phyloP scores from a whole-genome alignment of 2,329 filamentous ascomycete genomes.

The Talaromyces atroroseus region DNA sequence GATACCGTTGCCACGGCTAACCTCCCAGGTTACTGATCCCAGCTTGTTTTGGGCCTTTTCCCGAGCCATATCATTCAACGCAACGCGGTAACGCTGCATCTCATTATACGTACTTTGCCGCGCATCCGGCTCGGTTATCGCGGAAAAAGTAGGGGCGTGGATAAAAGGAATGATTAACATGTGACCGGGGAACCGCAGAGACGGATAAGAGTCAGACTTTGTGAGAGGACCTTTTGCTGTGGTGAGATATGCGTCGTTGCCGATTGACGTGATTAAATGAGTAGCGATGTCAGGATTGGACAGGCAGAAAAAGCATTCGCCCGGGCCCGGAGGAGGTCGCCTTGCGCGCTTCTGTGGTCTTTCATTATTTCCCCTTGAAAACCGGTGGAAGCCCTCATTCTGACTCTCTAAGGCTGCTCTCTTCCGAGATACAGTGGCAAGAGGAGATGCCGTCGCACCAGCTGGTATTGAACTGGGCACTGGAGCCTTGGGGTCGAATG shows the following conservation, averaged over 20 bases:
- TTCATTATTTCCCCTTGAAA: conserved; percentile 34
- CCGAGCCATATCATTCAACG: conserved; percentile 72
- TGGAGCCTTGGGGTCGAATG: conserved; percentile 60
- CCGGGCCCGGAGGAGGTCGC: conserved; percentile 56
- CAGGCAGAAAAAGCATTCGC: conserved; percentile 91
- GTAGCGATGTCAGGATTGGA: conserved; percentile 77
- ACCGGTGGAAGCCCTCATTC: conserved; percentile 32
- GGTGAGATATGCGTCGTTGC: conserved; percentile 79
- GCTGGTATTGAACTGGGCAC: conserved; percentile 56
- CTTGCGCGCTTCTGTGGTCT: conserved; percentile 41
- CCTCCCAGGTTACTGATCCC: conserved; percentile 87
- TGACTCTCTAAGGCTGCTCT: conserved; percentile 43
- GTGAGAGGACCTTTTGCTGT: conserved; percentile 87
- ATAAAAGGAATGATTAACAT: conserved; percentile 85
- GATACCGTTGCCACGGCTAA: conserved; percentile 72
- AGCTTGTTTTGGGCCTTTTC: conserved; percentile 48
- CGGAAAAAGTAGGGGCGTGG: conserved; percentile 69
- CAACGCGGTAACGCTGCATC: conserved; percentile 73
- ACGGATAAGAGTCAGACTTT: conserved; percentile 63
- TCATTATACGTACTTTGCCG: conserved; percentile 62
- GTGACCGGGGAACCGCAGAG: conserved; percentile 73
- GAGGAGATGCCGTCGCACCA: conserved; percentile 70
- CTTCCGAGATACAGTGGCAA: conserved; percentile 51
- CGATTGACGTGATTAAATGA: conserved; percentile 87
- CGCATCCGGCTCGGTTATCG: conserved; percentile 57